Percentiles rank a stretch among this genome's conserved stretches.
These are phyloP conservation scores for Colletotrichum noveboracense DNA, from an alignment of 2,329 filamentous ascomycete species.

Conservation along the genomic window DNA sequence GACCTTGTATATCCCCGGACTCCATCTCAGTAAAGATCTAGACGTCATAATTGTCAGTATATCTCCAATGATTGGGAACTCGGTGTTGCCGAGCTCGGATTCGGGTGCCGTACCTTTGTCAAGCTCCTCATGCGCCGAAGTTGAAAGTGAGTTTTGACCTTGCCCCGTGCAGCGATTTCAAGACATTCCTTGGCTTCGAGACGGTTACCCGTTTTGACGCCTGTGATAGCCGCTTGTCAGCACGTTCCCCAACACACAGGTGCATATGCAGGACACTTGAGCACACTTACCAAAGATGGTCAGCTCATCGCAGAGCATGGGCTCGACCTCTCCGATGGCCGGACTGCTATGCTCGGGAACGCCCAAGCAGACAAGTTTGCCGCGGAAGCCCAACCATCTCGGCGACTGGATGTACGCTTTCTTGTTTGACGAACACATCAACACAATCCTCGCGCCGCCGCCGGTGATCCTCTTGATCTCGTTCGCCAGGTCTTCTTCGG, in stretches of 20 bases:
- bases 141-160: slow-evolving; percentile 17
- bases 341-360: slow-evolving; percentile 23
- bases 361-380: slow-evolving; percentile 32
- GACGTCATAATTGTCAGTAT: not conserved
- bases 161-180: slow-evolving; percentile 15
- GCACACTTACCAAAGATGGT: slow-evolving; percentile 16
- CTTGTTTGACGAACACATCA: slow-evolving; percentile 28
- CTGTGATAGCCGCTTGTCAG: not conserved
- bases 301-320: slow-evolving; percentile 13
- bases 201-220: slow-evolving; percentile 18
- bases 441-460: slow-evolving; percentile 24
- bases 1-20: slow-evolving; percentile 15
- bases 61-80: not conserved
- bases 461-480: slow-evolving; percentile 21
- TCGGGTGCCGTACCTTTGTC: slow-evolving; percentile 2
- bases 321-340: slow-evolving; percentile 5
- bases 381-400: slow-evolving; percentile 29
- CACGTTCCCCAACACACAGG: not conserved
- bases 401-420: slow-evolving; percentile 27
- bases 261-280: not conserved
- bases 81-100: not conserved
- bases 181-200: slow-evolving; percentile 21
- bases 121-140: slow-evolving; percentile 20
- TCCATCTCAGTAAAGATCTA: slow-evolving; percentile 20
- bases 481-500: not conserved